Base-by-base conservation (phyloP, 202 grass and related monocot species). In the Brachypodium distachyon region DNA sequence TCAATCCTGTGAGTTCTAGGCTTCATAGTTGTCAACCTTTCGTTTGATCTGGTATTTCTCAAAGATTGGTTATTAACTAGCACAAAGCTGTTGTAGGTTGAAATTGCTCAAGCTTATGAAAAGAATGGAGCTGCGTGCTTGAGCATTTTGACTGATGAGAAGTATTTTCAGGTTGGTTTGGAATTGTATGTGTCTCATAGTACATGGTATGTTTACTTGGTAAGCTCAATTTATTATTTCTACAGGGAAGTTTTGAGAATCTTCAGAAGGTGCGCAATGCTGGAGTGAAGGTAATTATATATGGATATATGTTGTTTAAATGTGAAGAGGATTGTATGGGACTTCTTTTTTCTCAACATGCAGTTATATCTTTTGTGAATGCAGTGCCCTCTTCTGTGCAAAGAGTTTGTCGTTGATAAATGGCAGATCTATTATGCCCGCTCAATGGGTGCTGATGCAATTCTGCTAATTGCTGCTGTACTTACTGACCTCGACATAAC, bases 311-410 rank as follows among this genome's bases (percentile, higher is more conserved):
- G 5, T 69, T 26, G 9, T 59, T 76, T 61, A 19, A 47, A 58
- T 50, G 8, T 69, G 56, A 76, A 53, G 33, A 66, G 17, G 44
- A 21, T 88, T 39, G 22, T 80, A 1, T 62, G 19, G 43, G 22
- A 62, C 37, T 31, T 43, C 34, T 11, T 40, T 39, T 33, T 79
- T 68, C 43, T 88, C 19, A 88, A 37, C 17, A 31, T 61, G 17
- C 47, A 10, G 10, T 62, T 44, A 1, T 26, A 51, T 72, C 28
- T 59, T 50, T 48, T 76, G 42, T 83, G 53, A 84, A 79, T 90
- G 70, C 86, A 98, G 95, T 98, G 95, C 72, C 95, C 95, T 88
- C 91, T 98, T 82, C 91, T 98, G 8, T 98, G 95, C 89, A 98
- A 98, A 83, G 95, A 98, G 73, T 98, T 98, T 73, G 80, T 94